phyloP scores from a whole-genome alignment of 306 rosid species.

The Acacia confusa region DNA sequence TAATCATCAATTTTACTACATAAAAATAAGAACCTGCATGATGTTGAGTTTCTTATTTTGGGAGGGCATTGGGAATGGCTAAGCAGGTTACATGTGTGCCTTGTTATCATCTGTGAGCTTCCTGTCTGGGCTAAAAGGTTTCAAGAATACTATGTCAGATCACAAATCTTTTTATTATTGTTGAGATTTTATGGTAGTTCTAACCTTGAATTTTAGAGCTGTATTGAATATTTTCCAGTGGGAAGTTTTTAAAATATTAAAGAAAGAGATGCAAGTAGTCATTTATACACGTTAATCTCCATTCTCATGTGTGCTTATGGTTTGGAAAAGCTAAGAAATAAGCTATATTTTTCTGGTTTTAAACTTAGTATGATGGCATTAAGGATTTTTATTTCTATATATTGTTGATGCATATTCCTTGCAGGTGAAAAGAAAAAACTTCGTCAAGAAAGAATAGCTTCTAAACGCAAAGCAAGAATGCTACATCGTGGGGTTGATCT shows the following conservation, averaged over 20 bases:
- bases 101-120: constrained; percentile 7
- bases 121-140: constrained; percentile 17
- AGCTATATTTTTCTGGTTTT: neutral
- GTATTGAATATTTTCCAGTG: constrained; percentile 7
- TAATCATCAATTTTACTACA: neutral
- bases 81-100: neutral
- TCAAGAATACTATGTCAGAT: constrained; percentile 11
- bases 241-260: neutral
- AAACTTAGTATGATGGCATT: constrained; percentile 5
- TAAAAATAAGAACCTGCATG: constrained; percentile 1
- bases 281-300: neutral
- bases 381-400: constrained; percentile 7
- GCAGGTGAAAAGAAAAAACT: constrained; percentile 83
- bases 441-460: constrained; percentile 69
- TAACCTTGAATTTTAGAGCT: constrained; percentile 15
- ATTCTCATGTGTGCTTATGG: neutral
- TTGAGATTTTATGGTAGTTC: neutral
- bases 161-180: neutral
- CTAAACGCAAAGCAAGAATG: constrained; percentile 79
- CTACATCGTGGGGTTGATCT: constrained; percentile 76
- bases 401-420: constrained; percentile 30
- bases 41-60: constrained; percentile 6
- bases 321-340: neutral
- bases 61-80: constrained; percentile 9
- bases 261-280: neutral